Evolutionary conservation across 1,284 basidiomycete species (phyloP), one percentile per base, ranked within the genome.

Genomic region (Trametes polyzona): DNA sequence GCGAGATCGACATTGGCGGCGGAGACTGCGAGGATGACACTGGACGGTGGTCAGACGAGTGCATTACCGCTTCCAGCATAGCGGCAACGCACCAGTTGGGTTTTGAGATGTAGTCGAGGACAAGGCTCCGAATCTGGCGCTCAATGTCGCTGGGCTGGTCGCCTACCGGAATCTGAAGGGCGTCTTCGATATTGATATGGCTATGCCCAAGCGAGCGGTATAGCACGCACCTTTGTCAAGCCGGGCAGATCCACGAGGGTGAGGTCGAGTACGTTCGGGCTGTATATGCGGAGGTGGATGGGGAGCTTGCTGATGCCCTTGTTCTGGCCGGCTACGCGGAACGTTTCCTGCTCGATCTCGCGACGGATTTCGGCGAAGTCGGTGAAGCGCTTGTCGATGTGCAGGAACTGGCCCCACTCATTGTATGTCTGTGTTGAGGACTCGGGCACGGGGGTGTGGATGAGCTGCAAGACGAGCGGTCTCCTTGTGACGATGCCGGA

Each of bases 261-360:
- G 68, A 98, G 76, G 74, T 98, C 96, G 66, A 98, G 79, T 16
- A 99, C 96, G 69, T 95, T 87, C 23, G 96, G 94, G 64, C 95
- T 96, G 75, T 93, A 96, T 78, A 98, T 96, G 71, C 95, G 87
- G 63, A 98, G 79, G 62, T 93, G 91, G 70, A 98, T 98, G 5
- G 96, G 96, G 53, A 98, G 75, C 73, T 96, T 96, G 77, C 93
- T 96, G 59, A 99, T 91, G 51, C 97, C 96, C 78, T 98, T 99
- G 77, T 99, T 99, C 80, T 98, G 96, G 0, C 96, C 96, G 0
- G 97, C 96, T 26, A 99, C 96, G 41, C 96, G 82, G 73, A 92
- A 96, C 2, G 97, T 99, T 80, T 99, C 97, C 71, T 95, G 92
- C 76, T 99, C 96, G 63, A 99, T 99, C 78, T 99, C 97, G 64